These are phyloP conservation scores for Solidago caesia DNA, from an alignment of 129 eudicot species.

Conservation along the genomic window DNA sequence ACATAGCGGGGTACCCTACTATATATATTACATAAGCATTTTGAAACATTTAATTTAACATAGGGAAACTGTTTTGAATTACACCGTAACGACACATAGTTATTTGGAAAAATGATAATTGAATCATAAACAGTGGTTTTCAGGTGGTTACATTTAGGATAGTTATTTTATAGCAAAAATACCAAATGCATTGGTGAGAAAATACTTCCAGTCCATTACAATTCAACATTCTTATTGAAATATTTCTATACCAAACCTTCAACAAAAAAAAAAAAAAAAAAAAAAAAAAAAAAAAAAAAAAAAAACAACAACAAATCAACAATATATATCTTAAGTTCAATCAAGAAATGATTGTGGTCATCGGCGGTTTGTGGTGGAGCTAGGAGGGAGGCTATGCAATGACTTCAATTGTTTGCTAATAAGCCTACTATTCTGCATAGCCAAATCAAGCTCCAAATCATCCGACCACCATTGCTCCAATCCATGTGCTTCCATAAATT, in stretches of 20 bases:
- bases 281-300: too few species aligned
- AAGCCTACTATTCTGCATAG: constrained; percentile 71
- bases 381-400: constrained; percentile 56
- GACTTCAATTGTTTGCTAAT: constrained; percentile 81
- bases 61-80: too few species aligned
- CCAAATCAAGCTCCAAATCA: constrained; percentile 82
- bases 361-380: constrained; percentile 25
- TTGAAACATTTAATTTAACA: too few species aligned
- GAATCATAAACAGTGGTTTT: too few species aligned
- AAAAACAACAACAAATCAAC: too few species aligned
- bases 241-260: constrained; percentile 11
- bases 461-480: constrained; percentile 99
- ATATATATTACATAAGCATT: too few species aligned
- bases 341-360: constrained; percentile 13
- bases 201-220: not conserved
- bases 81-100: too few species aligned
- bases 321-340: not conserved
- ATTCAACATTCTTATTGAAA: constrained; percentile 13
- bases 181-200: not conserved
- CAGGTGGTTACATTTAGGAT: too few species aligned
- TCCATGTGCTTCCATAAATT: constrained; percentile 88
- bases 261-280: constrained; percentile 1
- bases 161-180: not conserved
- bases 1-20: too few species aligned
- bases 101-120: too few species aligned